Percentiles rank a stretch among this genome's conserved stretches.
phyloP scores from a whole-genome alignment of 2,329 filamentous ascomycete genomes.

The Nothophoma quercina region DNA sequence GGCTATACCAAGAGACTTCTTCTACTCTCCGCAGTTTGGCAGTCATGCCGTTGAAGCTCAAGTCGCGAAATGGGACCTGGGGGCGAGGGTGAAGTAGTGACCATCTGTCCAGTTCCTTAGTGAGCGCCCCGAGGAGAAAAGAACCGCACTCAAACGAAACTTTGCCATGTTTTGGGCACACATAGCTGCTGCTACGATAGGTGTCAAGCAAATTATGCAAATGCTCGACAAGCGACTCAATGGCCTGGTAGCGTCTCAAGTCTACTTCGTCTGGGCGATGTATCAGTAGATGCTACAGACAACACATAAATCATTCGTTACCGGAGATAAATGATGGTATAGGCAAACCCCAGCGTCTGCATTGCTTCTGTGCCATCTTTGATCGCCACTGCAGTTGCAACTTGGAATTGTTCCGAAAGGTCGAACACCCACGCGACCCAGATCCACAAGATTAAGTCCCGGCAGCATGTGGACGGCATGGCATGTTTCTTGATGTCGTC shows the following conservation, averaged over 20 bases:
- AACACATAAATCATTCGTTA: too few relatives aligned
- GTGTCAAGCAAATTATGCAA: too few relatives aligned
- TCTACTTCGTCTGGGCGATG: too few relatives aligned
- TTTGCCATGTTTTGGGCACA: background rate
- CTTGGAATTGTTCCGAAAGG: constrained; percentile 15
- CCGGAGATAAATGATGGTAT: background rate
- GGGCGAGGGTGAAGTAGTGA: background rate
- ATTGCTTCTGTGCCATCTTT: background rate
- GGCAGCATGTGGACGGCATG: constrained; percentile 19
- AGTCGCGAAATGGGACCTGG: background rate
- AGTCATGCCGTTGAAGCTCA: background rate
- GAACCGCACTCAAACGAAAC: background rate
- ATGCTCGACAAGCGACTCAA: too few relatives aligned
- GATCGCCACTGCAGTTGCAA: constrained; percentile 16
- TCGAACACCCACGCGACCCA: constrained; percentile 30
- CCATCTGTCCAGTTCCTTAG: background rate
- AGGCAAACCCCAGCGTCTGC: constrained; percentile 8
- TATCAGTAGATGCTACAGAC: too few relatives aligned
- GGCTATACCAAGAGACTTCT: too few relatives aligned
- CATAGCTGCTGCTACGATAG: too few relatives aligned
- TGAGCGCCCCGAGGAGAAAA: background rate
- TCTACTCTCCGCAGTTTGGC: too few relatives aligned
- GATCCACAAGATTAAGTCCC: constrained; percentile 32
- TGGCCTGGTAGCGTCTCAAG: too few relatives aligned
- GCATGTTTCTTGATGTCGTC: constrained; percentile 9